Base-by-base conservation (phyloP, 176 grass and related monocot species). In the Rhipidocladum racemiflorum region DNA sequence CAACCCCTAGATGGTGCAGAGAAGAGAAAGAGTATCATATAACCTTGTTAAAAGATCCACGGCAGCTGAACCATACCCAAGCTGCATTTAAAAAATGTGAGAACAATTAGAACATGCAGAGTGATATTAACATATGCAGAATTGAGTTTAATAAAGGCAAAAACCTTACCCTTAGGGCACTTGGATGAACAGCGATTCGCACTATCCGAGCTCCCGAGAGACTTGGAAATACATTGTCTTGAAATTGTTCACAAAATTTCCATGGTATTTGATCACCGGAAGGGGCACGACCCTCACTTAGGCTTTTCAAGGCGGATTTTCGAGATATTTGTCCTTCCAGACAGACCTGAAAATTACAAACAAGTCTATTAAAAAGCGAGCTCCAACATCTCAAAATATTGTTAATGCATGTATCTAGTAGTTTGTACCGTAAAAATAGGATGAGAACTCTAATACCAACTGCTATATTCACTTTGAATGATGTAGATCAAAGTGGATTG, bases 241-340 rank as follows among this genome's bases (percentile, higher is more conserved):
- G 92, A 84, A 98, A 98, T 55, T 98, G 96, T 78, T 98, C 90
- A 17, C 92, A 98, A 82, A 98, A 95, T 84, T 94, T 98, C 96
- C 96, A 98, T 64, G 96, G 96, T 81, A 98, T 95, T 81, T 95
- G 92, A 93, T 98, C 96, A 25, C 96, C 95, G 44, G 73, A 91
- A 80, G 96, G 96, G 25, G 87, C 70, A 53, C 56, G 88, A 9
- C 96, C 96, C 84, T 95, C 87, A 9, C 63, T 98, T 72, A 98
- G 79, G 91, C 92, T 98, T 82, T 86, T 91, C 67, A 98, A 74
- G 68, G 92, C 92, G n/a, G 92, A 95, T 81, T 95, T 89, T 25
- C 45, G 86, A 71, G 92, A 98, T 83, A 98, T 93, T 90, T 95
- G 88, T 77, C 96, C 96, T 98, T 98, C 96, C 67, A 98, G 87